These are phyloP conservation scores for Backusella parvicylindrica DNA, from an alignment of 192 early-diverging fungal species.

Conservation along the genomic window DNA sequence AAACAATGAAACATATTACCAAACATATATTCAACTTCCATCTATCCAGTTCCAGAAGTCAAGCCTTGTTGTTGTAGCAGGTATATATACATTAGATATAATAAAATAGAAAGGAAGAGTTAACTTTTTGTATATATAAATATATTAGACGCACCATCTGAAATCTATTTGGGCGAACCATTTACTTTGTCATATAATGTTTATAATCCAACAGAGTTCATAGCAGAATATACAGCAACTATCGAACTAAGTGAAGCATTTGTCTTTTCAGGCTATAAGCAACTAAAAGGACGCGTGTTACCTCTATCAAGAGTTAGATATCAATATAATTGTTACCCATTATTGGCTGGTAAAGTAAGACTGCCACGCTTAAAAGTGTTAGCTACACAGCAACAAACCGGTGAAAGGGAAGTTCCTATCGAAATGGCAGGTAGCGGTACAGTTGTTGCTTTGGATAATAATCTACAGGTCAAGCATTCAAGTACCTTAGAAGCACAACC, in stretches of 20 bases:
- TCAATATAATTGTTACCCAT: slow-evolving; percentile 58
- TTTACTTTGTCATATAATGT: slow-evolving; percentile 61
- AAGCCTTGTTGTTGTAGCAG: slow-evolving; percentile 36
- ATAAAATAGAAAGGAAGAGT: background rate
- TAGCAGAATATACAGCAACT: slow-evolving; percentile 51
- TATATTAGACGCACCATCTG: slow-evolving; percentile 53
- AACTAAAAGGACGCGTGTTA: slow-evolving; percentile 50
- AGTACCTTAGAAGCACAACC: background rate
- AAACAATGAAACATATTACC: slow-evolving; percentile 11
- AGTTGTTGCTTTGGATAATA: slow-evolving; percentile 8
- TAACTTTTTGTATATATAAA: background rate
- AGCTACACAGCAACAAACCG: slow-evolving; percentile 11
- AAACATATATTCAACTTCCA: slow-evolving; percentile 31
- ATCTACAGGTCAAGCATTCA: slow-evolving; percentile 5
- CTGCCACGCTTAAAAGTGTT: slow-evolving; percentile 53
- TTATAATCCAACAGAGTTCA: slow-evolving; percentile 52
- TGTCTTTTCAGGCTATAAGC: slow-evolving; percentile 74
- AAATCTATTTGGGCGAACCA: slow-evolving; percentile 49
- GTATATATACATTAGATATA: slow-evolving; percentile 17
- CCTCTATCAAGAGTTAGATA: slow-evolving; percentile 50
- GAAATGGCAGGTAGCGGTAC: slow-evolving; percentile 14
- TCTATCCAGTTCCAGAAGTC: slow-evolving; percentile 27
- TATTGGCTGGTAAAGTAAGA: slow-evolving; percentile 51
- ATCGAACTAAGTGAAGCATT: slow-evolving; percentile 71
- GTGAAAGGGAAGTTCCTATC: slow-evolving; percentile 18